Percentiles rank a stretch among this genome's conserved stretches.
Conservation (phyloP, 345 rosid species). For the Capsella bursapastoris region DNA sequence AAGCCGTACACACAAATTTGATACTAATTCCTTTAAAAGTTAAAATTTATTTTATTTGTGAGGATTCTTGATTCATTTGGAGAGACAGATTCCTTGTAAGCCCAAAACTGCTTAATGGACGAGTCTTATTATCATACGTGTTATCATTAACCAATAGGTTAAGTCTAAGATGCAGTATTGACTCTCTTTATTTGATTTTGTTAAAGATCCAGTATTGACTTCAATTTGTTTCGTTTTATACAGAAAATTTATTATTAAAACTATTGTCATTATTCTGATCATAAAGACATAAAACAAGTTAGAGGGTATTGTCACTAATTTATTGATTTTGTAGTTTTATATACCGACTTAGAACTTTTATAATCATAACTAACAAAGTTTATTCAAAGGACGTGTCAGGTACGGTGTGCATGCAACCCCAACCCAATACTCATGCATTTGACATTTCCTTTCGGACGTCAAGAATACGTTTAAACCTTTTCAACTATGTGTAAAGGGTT, state of each 20-base stretch:
- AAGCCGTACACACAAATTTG: slow-evolving; percentile 17
- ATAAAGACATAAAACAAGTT: neutral
- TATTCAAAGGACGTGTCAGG: slow-evolving; percentile 19
- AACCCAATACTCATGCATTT: slow-evolving; percentile 25
- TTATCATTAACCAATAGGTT: slow-evolving; percentile 5
- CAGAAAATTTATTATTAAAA: neutral
- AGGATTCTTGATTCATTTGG: slow-evolving; percentile 36
- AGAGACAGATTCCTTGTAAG: slow-evolving; percentile 30
- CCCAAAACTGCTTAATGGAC: slow-evolving; percentile 2
- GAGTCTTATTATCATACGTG: slow-evolving; percentile 15
- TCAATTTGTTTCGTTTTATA: neutral
- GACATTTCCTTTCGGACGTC: slow-evolving; percentile 16
- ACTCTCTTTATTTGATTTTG: too few species aligned
- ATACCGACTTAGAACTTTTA: neutral
- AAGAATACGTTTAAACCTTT: slow-evolving; percentile 3
- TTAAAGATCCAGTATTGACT: slow-evolving; percentile 3
- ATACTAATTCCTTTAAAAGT: neutral
- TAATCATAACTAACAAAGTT: neutral
- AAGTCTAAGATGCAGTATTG: neutral
- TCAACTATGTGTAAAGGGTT: neutral
- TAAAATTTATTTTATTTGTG: neutral
- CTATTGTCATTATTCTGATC: neutral
- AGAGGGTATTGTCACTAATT: neutral
- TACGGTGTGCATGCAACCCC: slow-evolving; percentile 28
- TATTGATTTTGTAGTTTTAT: neutral